These are phyloP conservation scores for Chloris gayana DNA, from an alignment of 176 grass and related monocot species.

Conservation along the genomic window DNA sequence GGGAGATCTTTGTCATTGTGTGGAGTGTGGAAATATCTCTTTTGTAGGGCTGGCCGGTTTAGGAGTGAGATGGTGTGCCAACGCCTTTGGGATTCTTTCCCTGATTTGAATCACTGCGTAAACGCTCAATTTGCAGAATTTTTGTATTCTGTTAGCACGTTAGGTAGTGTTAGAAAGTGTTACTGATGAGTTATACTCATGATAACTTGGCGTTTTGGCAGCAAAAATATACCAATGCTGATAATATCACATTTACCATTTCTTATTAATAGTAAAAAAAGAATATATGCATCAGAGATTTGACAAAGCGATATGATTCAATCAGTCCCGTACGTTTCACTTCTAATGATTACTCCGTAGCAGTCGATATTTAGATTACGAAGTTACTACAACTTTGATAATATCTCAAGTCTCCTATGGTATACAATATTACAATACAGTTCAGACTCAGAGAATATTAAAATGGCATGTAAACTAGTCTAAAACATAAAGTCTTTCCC, in stretches of 20 bases:
- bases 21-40: not conserved
- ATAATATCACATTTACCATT: not conserved
- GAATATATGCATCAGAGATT: not conserved
- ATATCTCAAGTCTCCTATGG: not conserved
- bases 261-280: not conserved
- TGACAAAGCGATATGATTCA: not conserved
- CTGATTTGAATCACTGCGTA: too few species aligned
- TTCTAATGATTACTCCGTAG: not conserved
- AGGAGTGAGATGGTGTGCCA: not conserved
- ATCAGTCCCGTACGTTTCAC: not conserved
- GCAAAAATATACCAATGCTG: not conserved
- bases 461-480: not conserved
- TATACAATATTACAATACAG: not conserved
- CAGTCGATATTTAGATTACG: not conserved
- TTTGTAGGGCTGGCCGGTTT: not conserved
- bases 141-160: too few species aligned
- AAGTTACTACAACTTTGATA: not conserved
- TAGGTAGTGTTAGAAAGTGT: too few species aligned
- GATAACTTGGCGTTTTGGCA: too few species aligned
- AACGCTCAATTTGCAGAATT: too few species aligned
- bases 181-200: too few species aligned
- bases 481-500: not conserved
- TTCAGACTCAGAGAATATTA: not conserved
- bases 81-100: not conserved
- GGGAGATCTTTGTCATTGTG: not conserved